Evolutionary conservation across 2,329 filamentous ascomycete genomes (phyloP), one percentile per base, ranked within the genome.

Genomic region (Calonectria crousiana): DNA sequence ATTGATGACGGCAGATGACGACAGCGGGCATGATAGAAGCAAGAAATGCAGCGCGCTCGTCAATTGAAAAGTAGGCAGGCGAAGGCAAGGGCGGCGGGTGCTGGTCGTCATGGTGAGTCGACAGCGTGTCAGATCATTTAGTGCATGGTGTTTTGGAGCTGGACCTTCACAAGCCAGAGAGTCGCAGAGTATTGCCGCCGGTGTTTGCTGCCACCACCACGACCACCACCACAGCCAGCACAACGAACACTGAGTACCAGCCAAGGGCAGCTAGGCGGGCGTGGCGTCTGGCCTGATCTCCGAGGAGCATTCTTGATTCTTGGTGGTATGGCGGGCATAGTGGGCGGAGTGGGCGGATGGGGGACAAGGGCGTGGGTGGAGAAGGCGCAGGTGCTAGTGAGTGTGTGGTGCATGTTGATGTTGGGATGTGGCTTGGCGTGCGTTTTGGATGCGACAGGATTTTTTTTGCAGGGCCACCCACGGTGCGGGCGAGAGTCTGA

Each of bases 251-350:
- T 53, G 64, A 67, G 47, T 56, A 47, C 47, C 32, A 56, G 32
- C 47, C 65, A 67, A 52, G 65, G 65, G n/a, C 36, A 23, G 34
- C 23, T 41, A 10, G 34, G 28, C 23, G 44, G 53, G 67, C 41
- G 67, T 69, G 67, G 67, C 67, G 56, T 38, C 44, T 69, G 67
- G 67, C 51, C 67, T 41, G 53, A 69, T 56, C 67, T 69, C 44
- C 23, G 41, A 53, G 32, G 58, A 52, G 67, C 38, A 36, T 53
- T 56, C 44, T 47, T 47, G 44, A 64, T 69, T 62, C 67, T 64
- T 64, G 30, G 67, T 69, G 66, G 66, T 53, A 69, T 69, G 52
- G 66, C 44, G 66, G 66, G 34, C 52, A 56, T 69, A 52, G 66
- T 52, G 51, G 51, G 52, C 67, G 67, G 41, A 64, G 67, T 69